Evolutionary conservation across 2,329 filamentous ascomycete species (phyloP).

Genomic region (Sporothrix inflata): DNA sequence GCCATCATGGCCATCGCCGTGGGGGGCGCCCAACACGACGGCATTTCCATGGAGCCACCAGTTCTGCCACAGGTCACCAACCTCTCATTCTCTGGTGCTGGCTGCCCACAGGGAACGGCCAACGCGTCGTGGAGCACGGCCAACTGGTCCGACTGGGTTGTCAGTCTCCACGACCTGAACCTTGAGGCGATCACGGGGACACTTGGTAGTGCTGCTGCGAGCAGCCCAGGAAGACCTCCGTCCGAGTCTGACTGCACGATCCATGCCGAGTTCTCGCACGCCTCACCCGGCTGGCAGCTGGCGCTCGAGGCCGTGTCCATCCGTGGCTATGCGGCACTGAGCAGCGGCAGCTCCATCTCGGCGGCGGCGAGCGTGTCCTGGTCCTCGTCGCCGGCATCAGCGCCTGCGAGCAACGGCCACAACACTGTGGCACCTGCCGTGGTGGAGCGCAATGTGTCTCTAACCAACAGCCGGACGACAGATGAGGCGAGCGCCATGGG

Average conservation of each 20-base stretch:
- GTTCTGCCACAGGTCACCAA: background rate
- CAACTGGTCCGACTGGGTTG: constrained; percentile 22
- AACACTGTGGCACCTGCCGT: background rate
- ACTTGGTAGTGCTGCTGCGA: background rate
- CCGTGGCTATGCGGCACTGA: constrained; percentile 8
- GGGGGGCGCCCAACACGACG: background rate
- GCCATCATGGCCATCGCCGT: background rate
- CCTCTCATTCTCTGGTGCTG: background rate
- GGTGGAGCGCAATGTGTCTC: background rate
- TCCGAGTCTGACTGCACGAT: background rate
- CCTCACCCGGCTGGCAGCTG: constrained; percentile 19
- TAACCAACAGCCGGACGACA: background rate
- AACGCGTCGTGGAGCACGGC: constrained; percentile 13
- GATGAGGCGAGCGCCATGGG: constrained; percentile 10
- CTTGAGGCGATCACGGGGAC: background rate
- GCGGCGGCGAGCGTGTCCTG: background rate
- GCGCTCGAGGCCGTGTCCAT: constrained; percentile 1
- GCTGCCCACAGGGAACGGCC: constrained; percentile 2
- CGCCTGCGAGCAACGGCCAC: background rate
- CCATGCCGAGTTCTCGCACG: background rate
- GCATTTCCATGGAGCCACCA: constrained; percentile 18
- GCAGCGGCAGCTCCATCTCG: constrained; percentile 5
- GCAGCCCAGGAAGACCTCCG: background rate
- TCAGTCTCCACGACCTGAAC: constrained; percentile 3
- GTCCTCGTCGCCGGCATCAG: background rate